Base-by-base conservation (phyloP, 148 eudicot species). In the Nepenthes mirabilis region DNA sequence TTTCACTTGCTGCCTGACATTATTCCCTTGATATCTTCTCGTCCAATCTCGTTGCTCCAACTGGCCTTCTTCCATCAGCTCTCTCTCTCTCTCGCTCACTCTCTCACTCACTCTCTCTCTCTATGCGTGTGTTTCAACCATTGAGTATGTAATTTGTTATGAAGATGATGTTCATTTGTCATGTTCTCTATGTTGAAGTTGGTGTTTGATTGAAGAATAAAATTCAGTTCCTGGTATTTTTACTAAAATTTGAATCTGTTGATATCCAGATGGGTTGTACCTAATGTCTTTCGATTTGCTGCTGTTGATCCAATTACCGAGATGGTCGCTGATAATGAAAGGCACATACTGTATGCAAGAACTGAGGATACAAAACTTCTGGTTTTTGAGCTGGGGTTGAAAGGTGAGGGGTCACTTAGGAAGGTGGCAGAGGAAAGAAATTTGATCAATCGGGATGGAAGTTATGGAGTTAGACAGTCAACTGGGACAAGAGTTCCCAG, bases 251-350 rank as follows among this genome's bases (percentile, higher is more conserved):
- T 52, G 10, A 51, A 33, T 72, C 61, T 73, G 34, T 54, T 9
- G 34, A 23, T 63, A 35, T 68, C 58, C 83, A 94, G 99, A 83
- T 94, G 99, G 99, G 80, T 89, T 65, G 84, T 94, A 54, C 99
- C 99, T 34, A 89, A 89, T 70, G 82, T 94, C 72, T 94, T 94
- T 68, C 90, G 85, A 75, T 94, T 89, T 79, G 99, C 95, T 75
- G 91, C 96, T 32, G 81, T 86, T 70, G 97, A 89, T 77, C 95
- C 99, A 47, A 79, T 89, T 59, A 77, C 89, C 63, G 99, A 94
- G 70, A 94, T 94, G 99, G 95, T 81, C 50, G 72, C 86, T 70
- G 99, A 94, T 78, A 84, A 83, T 59, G 99, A 89, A 73, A 83
- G 99, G 57, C 83, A 89, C 65, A 80, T 89, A 65, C 68, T 94